phyloP scores from a whole-genome alignment of 2,329 filamentous ascomycete genomes.

The Tolypocladium tundrense region DNA sequence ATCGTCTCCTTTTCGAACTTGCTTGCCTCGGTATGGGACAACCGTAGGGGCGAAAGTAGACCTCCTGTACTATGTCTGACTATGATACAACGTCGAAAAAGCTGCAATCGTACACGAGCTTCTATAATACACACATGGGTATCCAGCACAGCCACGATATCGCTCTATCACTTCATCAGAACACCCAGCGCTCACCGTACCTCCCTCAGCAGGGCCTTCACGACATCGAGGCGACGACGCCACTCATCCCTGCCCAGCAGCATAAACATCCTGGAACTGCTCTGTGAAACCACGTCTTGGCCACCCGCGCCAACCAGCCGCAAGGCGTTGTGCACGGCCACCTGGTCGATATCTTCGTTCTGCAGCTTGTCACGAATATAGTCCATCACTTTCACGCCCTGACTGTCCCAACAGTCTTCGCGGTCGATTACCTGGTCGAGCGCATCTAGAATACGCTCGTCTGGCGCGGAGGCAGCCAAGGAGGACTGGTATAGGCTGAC shows the following conservation, averaged over 20 bases:
- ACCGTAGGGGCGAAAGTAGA: not conserved
- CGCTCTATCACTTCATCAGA: not conserved
- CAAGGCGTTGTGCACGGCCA: slow-evolving; percentile 16
- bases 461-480: slow-evolving; percentile 9
- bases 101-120: not conserved
- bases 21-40: not conserved
- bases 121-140: not conserved
- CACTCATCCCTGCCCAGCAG: slow-evolving; percentile 27
- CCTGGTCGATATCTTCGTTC: slow-evolving; percentile 6
- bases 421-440: slow-evolving; percentile 14
- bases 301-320: slow-evolving; percentile 21
- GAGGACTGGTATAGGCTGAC: slow-evolving; percentile 15
- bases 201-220: slow-evolving; percentile 9
- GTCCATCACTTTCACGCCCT: slow-evolving; percentile 9
- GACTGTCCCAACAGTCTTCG: slow-evolving; percentile 4
- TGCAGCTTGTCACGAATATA: slow-evolving; percentile 7
- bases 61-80: not conserved
- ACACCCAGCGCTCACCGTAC: not conserved
- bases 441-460: slow-evolving; percentile 11
- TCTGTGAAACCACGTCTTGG: slow-evolving; percentile 16
- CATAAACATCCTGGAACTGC: slow-evolving; percentile 17
- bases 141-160: not conserved
- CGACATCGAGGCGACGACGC: slow-evolving; percentile 13
- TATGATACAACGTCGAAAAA: not conserved
- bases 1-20: not conserved